Percentiles rank a stretch among this genome's conserved stretches.
phyloP scores from a whole-genome alignment of 352 stramenopile species.

The Peronospora belbahrii region DNA sequence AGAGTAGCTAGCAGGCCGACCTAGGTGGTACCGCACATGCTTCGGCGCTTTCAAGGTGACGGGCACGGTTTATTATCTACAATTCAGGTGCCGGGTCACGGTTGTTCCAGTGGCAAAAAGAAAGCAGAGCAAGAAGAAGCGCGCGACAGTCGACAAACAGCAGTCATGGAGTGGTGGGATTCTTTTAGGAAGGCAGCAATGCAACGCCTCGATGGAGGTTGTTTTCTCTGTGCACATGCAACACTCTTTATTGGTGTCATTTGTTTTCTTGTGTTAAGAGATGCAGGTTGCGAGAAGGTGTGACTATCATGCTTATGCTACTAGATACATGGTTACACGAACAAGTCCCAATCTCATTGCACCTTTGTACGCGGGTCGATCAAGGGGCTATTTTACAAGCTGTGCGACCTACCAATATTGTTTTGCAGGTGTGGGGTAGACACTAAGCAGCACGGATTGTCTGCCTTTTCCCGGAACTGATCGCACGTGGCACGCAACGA shows the following conservation, averaged over 20 bases:
- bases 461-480: too few species aligned
- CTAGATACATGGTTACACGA: slow-evolving; percentile 82
- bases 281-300: slow-evolving; percentile 34
- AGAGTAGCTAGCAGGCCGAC: slow-evolving; percentile 8
- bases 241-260: slow-evolving; percentile 5
- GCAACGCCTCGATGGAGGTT: slow-evolving; percentile 18
- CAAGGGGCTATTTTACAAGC: too few species aligned
- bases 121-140: slow-evolving; percentile 22
- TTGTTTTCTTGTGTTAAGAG: slow-evolving; percentile 3
- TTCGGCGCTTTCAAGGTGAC: slow-evolving; percentile 11
- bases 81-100: slow-evolving; percentile 2
- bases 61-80: slow-evolving; percentile 10
- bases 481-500: too few species aligned
- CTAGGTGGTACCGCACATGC: slow-evolving; percentile 3
- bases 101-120: slow-evolving; percentile 9
- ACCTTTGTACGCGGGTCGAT: slow-evolving; percentile 71
- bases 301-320: slow-evolving; percentile 78
- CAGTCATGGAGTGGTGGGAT: slow-evolving; percentile 17
- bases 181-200: slow-evolving; percentile 32
- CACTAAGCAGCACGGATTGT: too few species aligned
- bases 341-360: slow-evolving; percentile 81
- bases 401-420: too few species aligned
- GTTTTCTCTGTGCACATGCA: slow-evolving; percentile 17
- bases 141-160: slow-evolving; percentile 9
- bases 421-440: too few species aligned